Base-by-base conservation (phyloP, 169 alveolate species). In the Toxoplasma gondii region DNA sequence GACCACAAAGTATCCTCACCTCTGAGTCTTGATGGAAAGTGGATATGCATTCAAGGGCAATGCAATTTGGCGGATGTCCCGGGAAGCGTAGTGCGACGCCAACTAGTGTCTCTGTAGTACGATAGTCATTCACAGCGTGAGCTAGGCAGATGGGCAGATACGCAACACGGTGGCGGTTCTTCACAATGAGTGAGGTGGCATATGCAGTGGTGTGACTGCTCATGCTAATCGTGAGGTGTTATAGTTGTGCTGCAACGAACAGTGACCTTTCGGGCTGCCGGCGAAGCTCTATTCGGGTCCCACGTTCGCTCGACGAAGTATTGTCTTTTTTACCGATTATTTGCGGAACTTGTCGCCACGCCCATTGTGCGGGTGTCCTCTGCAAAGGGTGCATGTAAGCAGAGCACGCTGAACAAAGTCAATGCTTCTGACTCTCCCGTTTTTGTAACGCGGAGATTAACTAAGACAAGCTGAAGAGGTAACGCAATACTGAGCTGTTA, bases 361-460 rank as follows among this genome's bases (percentile, higher is more conserved):
- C 90, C 90, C 90, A 82, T 49, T 16, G 69, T 7, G 90, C 67
- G 7, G 90, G 54, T 10, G 87, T 78, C 44, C 34, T 34, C 87
- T 78, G 87, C 7, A 34, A 22, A 78, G 12, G 87, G 41, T 19
- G 29, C 5, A 34, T 7, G 45, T 27, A 78, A 27, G 87, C 87
- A 78, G 31, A 7, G 34, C 16, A 64, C 78, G 34, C 29, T 19
- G 34, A 19, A 64, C 36, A 64, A 29, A 24, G 27, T 19, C 78
- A 4, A 64, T 64, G 34, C 5, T 29, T 7, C 1, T 64, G 78
- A 24, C 24, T 64, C 36, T 19, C 27, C 34, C 69, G 27, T 12
- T 64, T 49, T 49, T 49, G 0, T 49, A 0, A 9, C 58, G 58
- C 22, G 12, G 22, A 49, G 22, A 49, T 0, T 39, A 39, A 39